phyloP scores from a whole-genome alignment of 2,329 filamentous ascomycete genomes.

The Neofusicoccum cordaticola region DNA sequence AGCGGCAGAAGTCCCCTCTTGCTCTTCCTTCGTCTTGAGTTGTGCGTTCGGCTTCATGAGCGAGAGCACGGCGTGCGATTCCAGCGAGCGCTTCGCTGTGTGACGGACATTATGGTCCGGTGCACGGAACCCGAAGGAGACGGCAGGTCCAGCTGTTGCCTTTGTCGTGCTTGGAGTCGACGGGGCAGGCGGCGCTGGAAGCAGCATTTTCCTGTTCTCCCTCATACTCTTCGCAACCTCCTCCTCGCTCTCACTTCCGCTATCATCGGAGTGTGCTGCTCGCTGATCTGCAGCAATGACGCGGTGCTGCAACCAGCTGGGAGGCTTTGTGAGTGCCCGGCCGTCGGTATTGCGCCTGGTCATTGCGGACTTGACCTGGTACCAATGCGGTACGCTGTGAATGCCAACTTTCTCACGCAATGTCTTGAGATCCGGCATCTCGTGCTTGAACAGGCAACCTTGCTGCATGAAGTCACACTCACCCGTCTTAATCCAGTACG shows the following conservation, averaged over 20 bases:
- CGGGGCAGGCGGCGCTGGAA: background rate
- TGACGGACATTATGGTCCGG: too few relatives aligned
- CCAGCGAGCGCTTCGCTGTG: too few relatives aligned
- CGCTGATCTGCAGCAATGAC: background rate
- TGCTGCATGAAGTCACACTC: slow-evolving; percentile 82
- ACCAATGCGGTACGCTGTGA: slow-evolving; percentile 55
- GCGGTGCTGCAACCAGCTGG: background rate
- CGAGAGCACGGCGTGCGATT: too few relatives aligned
- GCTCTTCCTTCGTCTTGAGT: too few relatives aligned
- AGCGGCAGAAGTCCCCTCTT: background rate
- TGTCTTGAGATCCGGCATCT: slow-evolving; percentile 74
- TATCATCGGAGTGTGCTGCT: too few relatives aligned
- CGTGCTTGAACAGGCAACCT: slow-evolving; percentile 85
- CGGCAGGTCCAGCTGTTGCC: background rate
- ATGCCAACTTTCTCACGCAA: slow-evolving; percentile 67
- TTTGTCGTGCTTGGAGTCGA: background rate
- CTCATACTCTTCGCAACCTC: background rate
- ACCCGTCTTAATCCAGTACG: slow-evolving; percentile 85
- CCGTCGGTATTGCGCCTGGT: background rate
- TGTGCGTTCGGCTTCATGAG: too few relatives aligned
- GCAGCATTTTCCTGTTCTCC: background rate
- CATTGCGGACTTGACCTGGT: slow-evolving; percentile 46
- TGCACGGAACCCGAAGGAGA: too few relatives aligned
- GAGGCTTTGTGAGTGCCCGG: too few relatives aligned
- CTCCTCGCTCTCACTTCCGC: background rate